Conservation (phyloP, 2,329 filamentous ascomycete genomes). For the Colletotrichum orchidophilum region DNA sequence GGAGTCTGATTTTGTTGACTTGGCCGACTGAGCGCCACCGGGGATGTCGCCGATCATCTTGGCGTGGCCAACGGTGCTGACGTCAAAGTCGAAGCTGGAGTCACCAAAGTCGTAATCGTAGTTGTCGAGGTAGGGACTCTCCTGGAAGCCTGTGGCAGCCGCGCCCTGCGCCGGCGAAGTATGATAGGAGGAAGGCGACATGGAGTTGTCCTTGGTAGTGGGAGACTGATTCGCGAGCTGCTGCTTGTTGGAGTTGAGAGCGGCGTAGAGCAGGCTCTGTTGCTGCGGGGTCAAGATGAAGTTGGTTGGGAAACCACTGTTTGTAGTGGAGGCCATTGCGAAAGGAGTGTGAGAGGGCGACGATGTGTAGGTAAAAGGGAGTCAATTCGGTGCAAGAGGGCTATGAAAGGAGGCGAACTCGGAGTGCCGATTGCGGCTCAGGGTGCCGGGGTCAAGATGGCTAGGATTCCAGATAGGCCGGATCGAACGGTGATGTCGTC, state of each 20-base stretch:
- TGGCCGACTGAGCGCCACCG: constrained; percentile 60
- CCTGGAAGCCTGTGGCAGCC: constrained; percentile 64
- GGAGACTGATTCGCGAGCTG: constrained; percentile 46
- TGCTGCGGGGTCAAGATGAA: constrained; percentile 80
- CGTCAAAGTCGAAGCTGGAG: constrained; percentile 79
- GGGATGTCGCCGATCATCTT: constrained; percentile 83
- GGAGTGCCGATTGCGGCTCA: constrained; percentile 33
- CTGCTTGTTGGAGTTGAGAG: constrained; percentile 75
- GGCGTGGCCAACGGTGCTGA: constrained; percentile 54
- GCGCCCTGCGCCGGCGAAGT: constrained; percentile 57
- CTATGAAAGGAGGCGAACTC: constrained; percentile 14
- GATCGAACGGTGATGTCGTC: constrained; percentile 3
- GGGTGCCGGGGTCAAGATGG: constrained; percentile 15
- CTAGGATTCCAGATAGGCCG: constrained; percentile 10
- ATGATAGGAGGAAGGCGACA: constrained; percentile 60
- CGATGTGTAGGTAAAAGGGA: constrained; percentile 13
- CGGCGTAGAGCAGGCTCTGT: constrained; percentile 78
- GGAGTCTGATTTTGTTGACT: constrained; percentile 60
- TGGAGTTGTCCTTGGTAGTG: constrained; percentile 49
- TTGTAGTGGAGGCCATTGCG: constrained; percentile 62
- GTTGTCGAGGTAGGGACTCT: constrained; percentile 82
- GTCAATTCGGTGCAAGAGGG: constrained; percentile 16
- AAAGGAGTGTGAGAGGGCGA: constrained; percentile 21
- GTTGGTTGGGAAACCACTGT: constrained; percentile 56
- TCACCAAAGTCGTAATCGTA: constrained; percentile 85